Base-by-base conservation (phyloP, 805 yeast genomes). In the Starmerella vitae region DNA sequence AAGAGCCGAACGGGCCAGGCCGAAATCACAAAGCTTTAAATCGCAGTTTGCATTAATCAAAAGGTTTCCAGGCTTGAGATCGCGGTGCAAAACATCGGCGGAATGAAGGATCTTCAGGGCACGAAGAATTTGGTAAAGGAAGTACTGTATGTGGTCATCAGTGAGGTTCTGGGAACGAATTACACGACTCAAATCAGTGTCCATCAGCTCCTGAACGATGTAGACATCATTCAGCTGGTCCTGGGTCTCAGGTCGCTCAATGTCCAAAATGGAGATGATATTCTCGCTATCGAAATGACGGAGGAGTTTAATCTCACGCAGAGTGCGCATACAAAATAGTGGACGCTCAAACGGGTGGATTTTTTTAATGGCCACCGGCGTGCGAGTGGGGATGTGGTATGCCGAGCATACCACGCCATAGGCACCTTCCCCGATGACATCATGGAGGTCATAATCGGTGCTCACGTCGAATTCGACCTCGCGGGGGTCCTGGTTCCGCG, bases 171-270 rank as follows among this genome's bases (percentile, higher is more conserved):
- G 97, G 9, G 94, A 81, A 50, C 93, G 71, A 46, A 91, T 88
- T 53, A 91, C 91, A 60, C 88, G 97, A 61, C 88, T 95, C 84
- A 91, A 78, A 60, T 91, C 98, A 61, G 97, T 88, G 59, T 88
- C 97, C 97, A 91, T 91, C 52, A 88, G 66, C 61, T 88, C 98
- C 50, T 60, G 63, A 28, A 60, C 81, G 33, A 88, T 66, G 58
- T 88, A 88, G 20, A 88, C 94, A 55, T 86, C 96, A 46, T 74
- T 72, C 58, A 88, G 84, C 35, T 71, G 61, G 26, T 82, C 88
- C 57, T 71, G 80, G 42, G 72, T 69, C 30, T 70, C 67, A 1
- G 97, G 97, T 48, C 78, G 70, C 59, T 86, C 95, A 37, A 88
- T 78, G 52, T 91, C 96, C 52, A 86, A 70, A 13, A 88, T 78